Conservation (phyloP, 1,139 yeast genomes). For the Suzukiozyma palmioleophila region DNA sequence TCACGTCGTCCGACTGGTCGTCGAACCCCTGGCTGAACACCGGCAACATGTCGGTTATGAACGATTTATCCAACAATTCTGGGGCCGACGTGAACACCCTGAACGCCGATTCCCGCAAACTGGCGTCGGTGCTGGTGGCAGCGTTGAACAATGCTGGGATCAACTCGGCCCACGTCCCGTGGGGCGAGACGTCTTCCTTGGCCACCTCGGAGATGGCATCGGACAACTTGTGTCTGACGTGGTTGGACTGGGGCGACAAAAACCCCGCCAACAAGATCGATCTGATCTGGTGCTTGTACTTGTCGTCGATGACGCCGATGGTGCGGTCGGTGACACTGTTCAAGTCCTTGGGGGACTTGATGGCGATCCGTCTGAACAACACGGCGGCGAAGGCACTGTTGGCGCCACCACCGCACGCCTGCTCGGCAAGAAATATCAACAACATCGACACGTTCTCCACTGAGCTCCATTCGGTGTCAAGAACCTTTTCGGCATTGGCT, state of each 20-base stretch:
- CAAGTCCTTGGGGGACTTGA: slow-evolving; percentile 64
- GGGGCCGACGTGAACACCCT: slow-evolving; percentile 87
- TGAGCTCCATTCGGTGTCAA: slow-evolving; percentile 74
- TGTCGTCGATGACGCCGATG: slow-evolving; percentile 62
- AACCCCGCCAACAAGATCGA: slow-evolving; percentile 69
- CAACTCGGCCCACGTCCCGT: slow-evolving; percentile 70
- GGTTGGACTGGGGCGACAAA: slow-evolving; percentile 53
- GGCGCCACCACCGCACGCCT: slow-evolving; percentile 57
- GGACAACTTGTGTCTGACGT: slow-evolving; percentile 84
- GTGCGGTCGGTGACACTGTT: slow-evolving; percentile 70
- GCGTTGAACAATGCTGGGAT: slow-evolving; percentile 73
- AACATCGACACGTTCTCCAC: slow-evolving; percentile 62
- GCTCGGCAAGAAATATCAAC: slow-evolving; percentile 77
- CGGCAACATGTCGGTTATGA: slow-evolving; percentile 56
- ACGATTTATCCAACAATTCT: slow-evolving; percentile 59
- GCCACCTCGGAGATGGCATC: slow-evolving; percentile 95
- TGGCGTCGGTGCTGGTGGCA: slow-evolving; percentile 55
- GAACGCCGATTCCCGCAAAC: slow-evolving; percentile 85
- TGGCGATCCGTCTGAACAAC: slow-evolving; percentile 79
- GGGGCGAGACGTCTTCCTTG: slow-evolving; percentile 50
- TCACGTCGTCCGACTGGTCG: slow-evolving; percentile 74
- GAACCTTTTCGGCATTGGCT: slow-evolving; percentile 68
- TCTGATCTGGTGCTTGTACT: slow-evolving; percentile 61
- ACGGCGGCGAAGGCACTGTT: slow-evolving; percentile 78
- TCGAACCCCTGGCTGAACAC: slow-evolving; percentile 76